Conservation (phyloP, 2,329 filamentous ascomycete species). For the Phoma sp. region DNA sequence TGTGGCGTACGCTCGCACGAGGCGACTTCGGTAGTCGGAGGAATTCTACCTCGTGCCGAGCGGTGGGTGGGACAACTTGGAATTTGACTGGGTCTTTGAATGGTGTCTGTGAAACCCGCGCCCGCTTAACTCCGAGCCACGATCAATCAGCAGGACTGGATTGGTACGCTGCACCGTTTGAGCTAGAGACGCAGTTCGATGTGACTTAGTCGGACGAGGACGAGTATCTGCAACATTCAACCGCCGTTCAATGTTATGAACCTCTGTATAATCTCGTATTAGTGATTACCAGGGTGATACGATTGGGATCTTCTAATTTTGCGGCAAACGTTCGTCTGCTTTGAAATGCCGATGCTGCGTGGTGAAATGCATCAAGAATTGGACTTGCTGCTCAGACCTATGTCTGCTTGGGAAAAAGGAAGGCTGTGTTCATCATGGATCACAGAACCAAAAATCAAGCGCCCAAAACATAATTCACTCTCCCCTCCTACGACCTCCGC, state of each 20-base stretch:
- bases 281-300: not conserved
- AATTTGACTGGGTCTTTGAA: not conserved
- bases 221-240: not conserved
- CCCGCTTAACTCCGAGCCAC: slow-evolving; percentile 2
- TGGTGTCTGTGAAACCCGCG: not conserved
- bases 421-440: too few species aligned
- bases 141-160: not conserved
- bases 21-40: not conserved
- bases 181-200: not conserved
- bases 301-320: not conserved
- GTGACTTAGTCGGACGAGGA: not conserved
- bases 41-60: not conserved
- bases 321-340: too few species aligned
- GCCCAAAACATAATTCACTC: not conserved
- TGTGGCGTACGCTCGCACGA: not conserved
- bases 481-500: not conserved
- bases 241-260: not conserved
- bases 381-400: too few species aligned
- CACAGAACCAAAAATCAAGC: too few species aligned
- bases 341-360: too few species aligned
- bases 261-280: not conserved
- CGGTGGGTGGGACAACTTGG: not conserved
- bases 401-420: too few species aligned
- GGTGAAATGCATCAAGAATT: too few species aligned
- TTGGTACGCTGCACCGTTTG: not conserved